These are phyloP conservation scores for Debaryomyces maramus DNA, from an alignment of 805 yeast species.

Conservation along the genomic window DNA sequence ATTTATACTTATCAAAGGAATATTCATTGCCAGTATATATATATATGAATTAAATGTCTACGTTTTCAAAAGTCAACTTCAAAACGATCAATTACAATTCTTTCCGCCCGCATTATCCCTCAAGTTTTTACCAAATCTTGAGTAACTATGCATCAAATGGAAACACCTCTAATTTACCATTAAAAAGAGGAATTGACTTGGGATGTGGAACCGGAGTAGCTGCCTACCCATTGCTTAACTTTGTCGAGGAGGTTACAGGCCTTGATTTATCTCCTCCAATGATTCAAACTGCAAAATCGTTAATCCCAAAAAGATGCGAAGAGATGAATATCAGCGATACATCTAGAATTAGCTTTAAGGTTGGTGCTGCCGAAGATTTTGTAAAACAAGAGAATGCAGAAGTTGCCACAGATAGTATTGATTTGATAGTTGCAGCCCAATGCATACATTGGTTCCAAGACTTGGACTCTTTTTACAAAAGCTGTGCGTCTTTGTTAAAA, in stretches of 20 bases:
- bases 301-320: slow-evolving; percentile 22
- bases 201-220: slow-evolving; percentile 61
- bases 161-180: slow-evolving; percentile 11
- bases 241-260: slow-evolving; percentile 41
- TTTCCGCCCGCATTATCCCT: slow-evolving; percentile 44
- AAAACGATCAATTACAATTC: slow-evolving; percentile 36
- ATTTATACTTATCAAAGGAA: too few relatives aligned
- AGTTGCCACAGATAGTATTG: slow-evolving; percentile 22
- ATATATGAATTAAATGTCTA: slow-evolving; percentile 22
- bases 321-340: slow-evolving; percentile 25
- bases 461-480: slow-evolving; percentile 30
- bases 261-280: slow-evolving; percentile 49
- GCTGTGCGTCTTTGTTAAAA: slow-evolving; percentile 35
- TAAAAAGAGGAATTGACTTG: slow-evolving; percentile 33
- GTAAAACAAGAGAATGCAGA: slow-evolving; percentile 12
- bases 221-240: slow-evolving; percentile 41
- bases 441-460: slow-evolving; percentile 44
- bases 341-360: slow-evolving; percentile 28
- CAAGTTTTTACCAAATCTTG: slow-evolving; percentile 34
- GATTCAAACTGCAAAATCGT: slow-evolving; percentile 43
- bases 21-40: too few relatives aligned
- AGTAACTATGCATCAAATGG: slow-evolving; percentile 23
- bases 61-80: slow-evolving; percentile 33
- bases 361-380: slow-evolving; percentile 35
- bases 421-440: slow-evolving; percentile 43